Percentiles rank a stretch among this genome's conserved stretches.
Evolutionary conservation across 2,329 filamentous ascomycete genomes (phyloP).

Genomic region (Elsinoe perseae): DNA sequence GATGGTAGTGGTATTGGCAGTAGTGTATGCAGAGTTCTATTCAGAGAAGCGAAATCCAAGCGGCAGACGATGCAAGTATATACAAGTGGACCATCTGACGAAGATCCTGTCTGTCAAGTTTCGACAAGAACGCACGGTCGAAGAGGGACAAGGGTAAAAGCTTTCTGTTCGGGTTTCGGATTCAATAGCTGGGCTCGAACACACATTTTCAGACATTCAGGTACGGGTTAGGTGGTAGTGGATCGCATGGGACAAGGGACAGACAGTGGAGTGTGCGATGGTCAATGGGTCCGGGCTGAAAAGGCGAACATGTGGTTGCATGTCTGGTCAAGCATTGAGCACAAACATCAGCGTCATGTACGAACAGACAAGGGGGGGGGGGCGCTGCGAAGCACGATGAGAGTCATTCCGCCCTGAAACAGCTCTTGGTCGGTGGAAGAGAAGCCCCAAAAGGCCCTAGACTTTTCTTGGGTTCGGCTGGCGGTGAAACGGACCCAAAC

Average conservation of each 20-base stretch:
- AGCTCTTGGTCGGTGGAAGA: no score
- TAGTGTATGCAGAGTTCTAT: neutral
- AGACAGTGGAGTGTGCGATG: neutral
- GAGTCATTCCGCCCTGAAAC: neutral
- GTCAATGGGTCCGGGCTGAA: no score
- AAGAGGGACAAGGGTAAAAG: conserved; percentile 2
- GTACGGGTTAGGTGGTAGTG: neutral
- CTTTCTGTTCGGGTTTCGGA: conserved; percentile 9
- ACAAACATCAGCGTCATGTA: neutral
- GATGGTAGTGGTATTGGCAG: neutral
- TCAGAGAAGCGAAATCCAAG: neutral
- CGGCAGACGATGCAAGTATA: neutral
- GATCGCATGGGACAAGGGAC: neutral
- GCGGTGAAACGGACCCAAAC: conserved; percentile 4
- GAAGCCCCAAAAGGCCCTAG: no score
- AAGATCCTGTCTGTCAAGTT: neutral
- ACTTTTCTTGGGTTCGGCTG: conserved; percentile 12
- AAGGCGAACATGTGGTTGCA: no score
- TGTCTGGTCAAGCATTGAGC: no score
- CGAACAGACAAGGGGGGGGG: neutral
- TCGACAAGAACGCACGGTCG: neutral
- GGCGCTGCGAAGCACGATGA: neutral
- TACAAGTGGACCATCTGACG: neutral
- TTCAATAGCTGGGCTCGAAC: neutral
- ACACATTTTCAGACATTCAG: no score